Base-by-base conservation (phyloP, 2,329 filamentous ascomycete genomes). In the Aspergillus sp. region DNA sequence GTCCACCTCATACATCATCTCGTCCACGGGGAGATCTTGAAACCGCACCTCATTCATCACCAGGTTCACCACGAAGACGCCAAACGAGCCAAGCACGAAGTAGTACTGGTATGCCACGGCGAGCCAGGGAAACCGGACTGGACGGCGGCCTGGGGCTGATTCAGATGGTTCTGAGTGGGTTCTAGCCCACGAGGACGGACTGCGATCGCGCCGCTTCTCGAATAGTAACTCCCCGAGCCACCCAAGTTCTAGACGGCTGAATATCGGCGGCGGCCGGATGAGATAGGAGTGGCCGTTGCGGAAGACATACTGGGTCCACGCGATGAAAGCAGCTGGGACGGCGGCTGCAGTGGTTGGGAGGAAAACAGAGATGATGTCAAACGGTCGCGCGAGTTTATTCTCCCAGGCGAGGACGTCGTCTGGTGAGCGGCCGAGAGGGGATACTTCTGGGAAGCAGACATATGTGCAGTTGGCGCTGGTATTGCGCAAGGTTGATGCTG, bases 1-100 rank as follows among this genome's bases (percentile, higher is more conserved):
- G 4, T 46, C 53, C 2, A 55, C 53, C 21, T 43, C 53, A 43
- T 25, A 49, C 31, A 17, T 11, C 53, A 49, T 49, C 53, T 55
- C 53, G 19, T 55, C 25, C 7, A 39, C 44, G 12, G 53, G 53
- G 6, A 50, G 37, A 3, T 35, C 8, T 3, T 37, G 46, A 49
- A 55, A 25, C 15, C 53, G 53, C 15, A 55, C 43, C 27, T 49
- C 45, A 12, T 55, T 55, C 45, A 55, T 15, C 6, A 47, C 46
- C 23, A 55, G 9, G 17, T 55, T 55, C 11, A 49, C 45, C 3
- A 49, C 23, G 12, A 55, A 55, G 6, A 27, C 53, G 3, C 45
- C 53, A 14, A 41, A 55, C 2, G 46, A 43, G 9, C 44, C 53
- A 3, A 55, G 33, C 23, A 50, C 27, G 15, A 47, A 25, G 23